Conservation (phyloP, 2,329 filamentous ascomycete genomes). For the Macroventuria anomochaeta region DNA sequence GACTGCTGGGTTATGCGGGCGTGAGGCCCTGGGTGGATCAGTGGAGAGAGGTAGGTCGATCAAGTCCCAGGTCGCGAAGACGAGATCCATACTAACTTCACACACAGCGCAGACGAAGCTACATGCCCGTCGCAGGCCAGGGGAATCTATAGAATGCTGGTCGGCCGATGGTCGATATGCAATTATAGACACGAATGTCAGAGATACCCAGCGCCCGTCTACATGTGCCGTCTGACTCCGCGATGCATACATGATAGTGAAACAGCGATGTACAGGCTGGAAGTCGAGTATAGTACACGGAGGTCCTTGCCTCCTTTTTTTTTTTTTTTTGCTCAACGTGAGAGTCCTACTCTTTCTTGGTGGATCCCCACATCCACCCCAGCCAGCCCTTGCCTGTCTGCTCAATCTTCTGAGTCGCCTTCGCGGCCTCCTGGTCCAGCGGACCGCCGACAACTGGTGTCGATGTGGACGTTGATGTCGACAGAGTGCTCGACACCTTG, state of each 20-base stretch:
- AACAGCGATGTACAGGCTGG: conserved; percentile 44
- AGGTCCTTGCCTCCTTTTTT: conserved; percentile 12
- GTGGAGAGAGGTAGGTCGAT: conserved; percentile 58
- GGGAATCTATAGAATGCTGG: conserved; percentile 24
- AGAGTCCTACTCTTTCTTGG: conserved; percentile 36
- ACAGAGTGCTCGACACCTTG: conserved; percentile 29
- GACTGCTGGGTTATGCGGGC: conserved; percentile 65
- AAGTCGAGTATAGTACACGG: conserved; percentile 42
- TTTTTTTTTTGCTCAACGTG: not conserved
- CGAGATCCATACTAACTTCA: not conserved
- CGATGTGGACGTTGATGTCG: conserved; percentile 32
- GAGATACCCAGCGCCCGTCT: conserved; percentile 35
- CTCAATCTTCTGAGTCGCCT: conserved; percentile 46
- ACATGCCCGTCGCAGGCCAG: conserved; percentile 57
- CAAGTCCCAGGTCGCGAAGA: no score
- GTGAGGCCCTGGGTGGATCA: conserved; percentile 65
- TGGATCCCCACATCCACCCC: conserved; percentile 53
- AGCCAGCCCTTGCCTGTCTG: conserved; percentile 54
- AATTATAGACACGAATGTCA: conserved; percentile 38
- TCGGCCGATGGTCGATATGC: conserved; percentile 11
- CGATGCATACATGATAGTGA: conserved; percentile 43
- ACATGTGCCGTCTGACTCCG: conserved; percentile 36
- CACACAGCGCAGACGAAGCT: conserved; percentile 49
- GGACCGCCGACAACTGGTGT: conserved; percentile 52
- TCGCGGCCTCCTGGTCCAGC: conserved; percentile 55